phyloP scores from a whole-genome alignment of 257 asterid genomes.

The Agastache rugosa region DNA sequence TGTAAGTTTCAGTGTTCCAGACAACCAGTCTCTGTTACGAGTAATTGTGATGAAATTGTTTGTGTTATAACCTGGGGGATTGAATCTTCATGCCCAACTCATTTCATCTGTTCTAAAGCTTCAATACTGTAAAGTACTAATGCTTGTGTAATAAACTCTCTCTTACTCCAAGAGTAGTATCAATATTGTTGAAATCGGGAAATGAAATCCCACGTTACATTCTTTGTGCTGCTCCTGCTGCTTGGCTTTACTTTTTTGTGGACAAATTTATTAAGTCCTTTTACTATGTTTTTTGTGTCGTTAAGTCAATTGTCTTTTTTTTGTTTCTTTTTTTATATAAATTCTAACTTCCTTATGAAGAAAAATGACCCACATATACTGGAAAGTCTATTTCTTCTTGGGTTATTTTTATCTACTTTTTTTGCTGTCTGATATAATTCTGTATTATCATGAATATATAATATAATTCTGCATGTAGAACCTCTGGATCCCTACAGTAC shows the following conservation, averaged over 20 bases:
- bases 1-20: slow-evolving; percentile 58
- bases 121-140: slow-evolving; percentile 26
- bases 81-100: slow-evolving; percentile 12
- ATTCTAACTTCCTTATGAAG: background rate
- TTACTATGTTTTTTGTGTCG: slow-evolving; percentile 3
- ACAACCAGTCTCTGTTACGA: slow-evolving; percentile 16
- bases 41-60: slow-evolving; percentile 26
- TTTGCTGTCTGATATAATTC: slow-evolving; percentile 29
- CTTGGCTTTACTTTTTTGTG: slow-evolving; percentile 3
- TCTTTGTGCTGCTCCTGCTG: slow-evolving; percentile 4
- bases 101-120: slow-evolving; percentile 33
- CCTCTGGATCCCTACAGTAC: slow-evolving; percentile 11
- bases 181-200: slow-evolving; percentile 18
- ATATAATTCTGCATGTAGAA: slow-evolving; percentile 5
- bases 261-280: background rate
- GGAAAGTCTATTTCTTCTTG: slow-evolving; percentile 14
- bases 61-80: slow-evolving; percentile 25
- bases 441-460: background rate
- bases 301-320: slow-evolving; percentile 7
- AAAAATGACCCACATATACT: background rate
- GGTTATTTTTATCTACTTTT: background rate
- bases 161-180: slow-evolving; percentile 2
- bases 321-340: background rate
- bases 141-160: slow-evolving; percentile 33
- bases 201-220: slow-evolving; percentile 7